These are phyloP conservation scores for Kwoniella botswanensis DNA, from an alignment of 768 basidiomycete species.

Conservation along the genomic window DNA sequence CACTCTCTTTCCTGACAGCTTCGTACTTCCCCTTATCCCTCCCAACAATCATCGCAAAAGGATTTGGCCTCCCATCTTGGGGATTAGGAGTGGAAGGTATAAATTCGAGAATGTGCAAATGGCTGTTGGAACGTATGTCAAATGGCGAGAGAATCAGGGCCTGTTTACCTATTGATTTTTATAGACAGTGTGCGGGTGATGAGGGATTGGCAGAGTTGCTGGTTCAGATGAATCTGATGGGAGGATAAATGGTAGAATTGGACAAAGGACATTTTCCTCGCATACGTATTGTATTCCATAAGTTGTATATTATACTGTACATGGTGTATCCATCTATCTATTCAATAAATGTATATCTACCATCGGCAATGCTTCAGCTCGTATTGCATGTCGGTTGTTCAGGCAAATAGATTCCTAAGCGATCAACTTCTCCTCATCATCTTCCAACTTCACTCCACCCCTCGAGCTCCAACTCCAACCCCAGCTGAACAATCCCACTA, in stretches of 20 bases:
- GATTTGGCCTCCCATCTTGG: conserved; percentile 78
- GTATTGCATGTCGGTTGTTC: too few relatives aligned
- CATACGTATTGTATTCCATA: neutral
- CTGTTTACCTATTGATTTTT: conserved; percentile 45
- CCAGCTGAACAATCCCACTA: conserved; percentile 11
- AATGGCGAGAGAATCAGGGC: conserved; percentile 33
- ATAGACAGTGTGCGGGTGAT: conserved; percentile 34
- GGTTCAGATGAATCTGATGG: conserved; percentile 43
- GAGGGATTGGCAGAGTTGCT: conserved; percentile 35
- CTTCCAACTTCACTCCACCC: conserved; percentile 1
- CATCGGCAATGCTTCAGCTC: neutral
- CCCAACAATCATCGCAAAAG: conserved; percentile 76
- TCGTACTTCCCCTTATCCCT: conserved; percentile 78
- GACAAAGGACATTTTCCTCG: neutral
- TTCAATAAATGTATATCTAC: neutral
- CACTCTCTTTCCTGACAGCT: conserved; percentile 82
- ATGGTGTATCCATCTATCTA: neutral
- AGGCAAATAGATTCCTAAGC: neutral
- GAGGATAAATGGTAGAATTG: neutral
- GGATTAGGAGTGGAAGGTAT: conserved; percentile 85
- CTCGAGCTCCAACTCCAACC: neutral
- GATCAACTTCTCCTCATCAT: conserved; percentile 16
- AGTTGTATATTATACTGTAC: neutral
- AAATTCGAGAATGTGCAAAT: conserved; percentile 73
- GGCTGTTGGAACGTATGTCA: conserved; percentile 65